phyloP scores from a whole-genome alignment of 352 stramenopile genomes.

The Globisporangium mamillatum region DNA sequence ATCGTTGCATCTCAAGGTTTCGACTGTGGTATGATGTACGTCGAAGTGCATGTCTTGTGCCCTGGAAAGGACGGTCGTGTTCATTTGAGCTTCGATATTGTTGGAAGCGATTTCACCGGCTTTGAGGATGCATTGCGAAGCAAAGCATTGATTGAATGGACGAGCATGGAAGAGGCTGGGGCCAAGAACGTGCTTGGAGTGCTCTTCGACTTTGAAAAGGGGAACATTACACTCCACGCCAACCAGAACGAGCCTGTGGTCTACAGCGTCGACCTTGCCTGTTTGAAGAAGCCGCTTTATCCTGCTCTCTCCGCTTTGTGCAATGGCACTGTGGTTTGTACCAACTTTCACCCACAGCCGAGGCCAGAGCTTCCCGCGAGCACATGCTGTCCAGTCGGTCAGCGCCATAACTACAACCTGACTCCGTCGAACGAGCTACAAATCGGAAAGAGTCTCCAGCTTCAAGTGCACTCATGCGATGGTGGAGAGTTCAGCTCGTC shows the following conservation, averaged over 20 bases:
- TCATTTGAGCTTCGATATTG: conserved; percentile 54
- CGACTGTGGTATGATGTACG: conserved; percentile 44
- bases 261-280: conserved; percentile 28
- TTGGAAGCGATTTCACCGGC: conserved; percentile 32
- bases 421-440: conserved; percentile 61
- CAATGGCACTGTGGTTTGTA: conserved; percentile 62
- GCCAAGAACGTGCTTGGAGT: conserved; percentile 54
- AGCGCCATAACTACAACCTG: conserved; percentile 39
- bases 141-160: conserved; percentile 37
- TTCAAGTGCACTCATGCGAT: conserved; percentile 68
- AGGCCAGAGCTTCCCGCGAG: conserved; percentile 49
- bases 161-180: conserved; percentile 32
- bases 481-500: conserved; percentile 81
- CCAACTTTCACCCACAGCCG: conserved; percentile 63
- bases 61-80: conserved; percentile 43
- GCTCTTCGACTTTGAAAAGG: conserved; percentile 76
- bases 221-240: conserved; percentile 50
- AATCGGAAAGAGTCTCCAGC: conserved; percentile 63
- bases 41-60: conserved; percentile 56
- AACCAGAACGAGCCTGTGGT: conserved; percentile 41
- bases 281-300: conserved; percentile 37
- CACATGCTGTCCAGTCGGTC: conserved; percentile 32
- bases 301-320: conserved; percentile 64
- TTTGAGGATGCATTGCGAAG: conserved; percentile 22
- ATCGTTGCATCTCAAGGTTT: conserved; percentile 57